A percentile compares a stretch with the other conserved stretches of the same genome.
Conservation (phyloP, 2,329 filamentous ascomycete genomes). For the Fusarium hainanense region DNA sequence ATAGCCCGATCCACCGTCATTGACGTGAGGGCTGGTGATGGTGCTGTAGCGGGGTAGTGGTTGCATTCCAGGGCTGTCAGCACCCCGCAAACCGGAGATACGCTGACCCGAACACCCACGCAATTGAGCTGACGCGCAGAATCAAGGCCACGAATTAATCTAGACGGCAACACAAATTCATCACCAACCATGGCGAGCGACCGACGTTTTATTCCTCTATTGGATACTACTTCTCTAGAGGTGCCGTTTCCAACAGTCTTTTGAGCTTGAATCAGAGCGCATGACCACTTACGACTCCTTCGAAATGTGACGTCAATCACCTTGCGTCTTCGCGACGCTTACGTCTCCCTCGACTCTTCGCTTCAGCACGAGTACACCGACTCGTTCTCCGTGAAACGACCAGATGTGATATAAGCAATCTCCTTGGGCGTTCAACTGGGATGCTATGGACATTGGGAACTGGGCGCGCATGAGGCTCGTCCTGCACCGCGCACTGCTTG, state of each 20-base stretch:
- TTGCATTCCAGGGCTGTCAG: neutral
- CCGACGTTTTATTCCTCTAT: neutral
- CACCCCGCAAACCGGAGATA: neutral
- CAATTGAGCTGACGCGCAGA: neutral
- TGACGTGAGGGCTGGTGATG: no score
- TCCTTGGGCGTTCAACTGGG: no score
- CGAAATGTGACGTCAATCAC: neutral
- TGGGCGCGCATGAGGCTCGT: no score
- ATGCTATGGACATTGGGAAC: no score
- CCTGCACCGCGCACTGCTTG: no score
- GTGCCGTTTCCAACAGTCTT: fast-evolving
- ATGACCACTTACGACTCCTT: fast-evolving
- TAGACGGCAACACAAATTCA: neutral
- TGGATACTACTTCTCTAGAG: fast-evolving
- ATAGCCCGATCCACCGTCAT: neutral
- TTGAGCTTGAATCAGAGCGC: neutral
- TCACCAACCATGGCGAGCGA: neutral
- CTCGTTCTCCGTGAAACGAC: no score
- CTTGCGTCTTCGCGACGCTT: neutral
- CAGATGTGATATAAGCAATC: no score
- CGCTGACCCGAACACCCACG: neutral
- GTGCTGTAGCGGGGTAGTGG: neutral
- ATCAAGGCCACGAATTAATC: neutral
- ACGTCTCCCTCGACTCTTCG: neutral
- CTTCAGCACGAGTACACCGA: neutral